Evolutionary conservation across 139 green algal genomes (phyloP), one percentile per base, ranked within the genome.

Genomic region (Chlorella sp.): DNA sequence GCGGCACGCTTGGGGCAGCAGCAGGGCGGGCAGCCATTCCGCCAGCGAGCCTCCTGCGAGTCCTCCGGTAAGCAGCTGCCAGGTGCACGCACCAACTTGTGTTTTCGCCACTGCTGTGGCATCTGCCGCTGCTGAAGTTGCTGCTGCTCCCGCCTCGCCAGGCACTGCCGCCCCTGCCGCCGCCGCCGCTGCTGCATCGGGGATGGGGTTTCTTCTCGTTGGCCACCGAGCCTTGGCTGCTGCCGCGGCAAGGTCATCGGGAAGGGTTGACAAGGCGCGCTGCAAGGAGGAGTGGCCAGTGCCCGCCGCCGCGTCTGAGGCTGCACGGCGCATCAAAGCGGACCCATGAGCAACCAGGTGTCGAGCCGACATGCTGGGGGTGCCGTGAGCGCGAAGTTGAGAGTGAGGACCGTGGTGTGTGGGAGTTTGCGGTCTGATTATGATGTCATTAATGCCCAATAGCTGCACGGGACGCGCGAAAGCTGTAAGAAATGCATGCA

Each of bases 211-310:
- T 85, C 86, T 26, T 28, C 64, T 28, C 24, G 30, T 28, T 18
- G 90, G 90, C 71, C 86, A 93, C 14, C 32, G 42, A 11, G 87
- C 86, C 26, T 42, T 36, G 9, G 66, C 28, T 18, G 73, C 71
- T 0, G 86, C 87, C 22, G 37, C 32, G 30, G 81, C 42, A 28
- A 93, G 87, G 83, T 93, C 90, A 24, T 91, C 81, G 37, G 90
- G 90, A 18, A 93, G 89, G 60, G 89, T 88, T 28, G 84, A 88
- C 30, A 40, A 88, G 30, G 84, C 71, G 37, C 84, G 66, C 84
- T 80, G 42, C 3, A 18, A 71, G 48, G 53, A 78, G 71, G 32
- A 3, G 11, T 78, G 71, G 32, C 32, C 71, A 39, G 71, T 34
- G 4, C 30, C 28, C 71, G 36, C 75, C 75, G 34, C 75, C 18